Percentiles rank a stretch among this genome's conserved stretches.
phyloP scores from a whole-genome alignment of 2,329 filamentous ascomycete species.

The Phialemoniopsis sp. region DNA sequence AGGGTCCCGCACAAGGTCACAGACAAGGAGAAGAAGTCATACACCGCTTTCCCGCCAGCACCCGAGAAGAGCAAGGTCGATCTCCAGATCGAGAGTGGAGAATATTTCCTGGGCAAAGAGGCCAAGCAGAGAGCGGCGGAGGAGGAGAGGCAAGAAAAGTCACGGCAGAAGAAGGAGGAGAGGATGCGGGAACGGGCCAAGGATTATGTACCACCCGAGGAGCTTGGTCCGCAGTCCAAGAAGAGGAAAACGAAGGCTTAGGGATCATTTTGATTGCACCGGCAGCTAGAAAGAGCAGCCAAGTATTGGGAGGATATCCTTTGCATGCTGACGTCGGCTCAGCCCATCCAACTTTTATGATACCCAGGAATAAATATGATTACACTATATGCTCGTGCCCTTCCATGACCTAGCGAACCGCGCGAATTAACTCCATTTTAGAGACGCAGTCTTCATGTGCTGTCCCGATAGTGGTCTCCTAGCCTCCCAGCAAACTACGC shows the following conservation, averaged over 20 bases:
- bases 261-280: background rate
- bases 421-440: no score
- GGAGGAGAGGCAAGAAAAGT: constrained; percentile 78
- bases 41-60: constrained; percentile 94
- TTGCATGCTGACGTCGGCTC: no score
- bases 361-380: no score
- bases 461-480: no score
- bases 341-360: no score
- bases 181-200: constrained; percentile 80
- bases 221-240: constrained; percentile 61
- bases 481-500: no score
- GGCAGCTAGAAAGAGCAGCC: no score
- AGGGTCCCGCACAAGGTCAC: constrained; percentile 78
- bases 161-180: constrained; percentile 82
- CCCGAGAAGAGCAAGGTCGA: constrained; percentile 99
- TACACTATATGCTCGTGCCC: no score
- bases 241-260: constrained; percentile 48
- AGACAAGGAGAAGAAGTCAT: constrained; percentile 90
- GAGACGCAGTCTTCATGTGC: no score
- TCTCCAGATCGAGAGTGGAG: constrained; percentile 93
- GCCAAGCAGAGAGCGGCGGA: constrained; percentile 81
- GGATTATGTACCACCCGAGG: constrained; percentile 84
- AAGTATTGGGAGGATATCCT: no score
- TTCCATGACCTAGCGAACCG: no score
- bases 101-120: constrained; percentile 92